A percentile compares a stretch with the other conserved stretches of the same genome.
These are phyloP conservation scores for Thinopyrum obtusiflorum DNA, from an alignment of 202 grass and related monocot species.

Conservation along the genomic window DNA sequence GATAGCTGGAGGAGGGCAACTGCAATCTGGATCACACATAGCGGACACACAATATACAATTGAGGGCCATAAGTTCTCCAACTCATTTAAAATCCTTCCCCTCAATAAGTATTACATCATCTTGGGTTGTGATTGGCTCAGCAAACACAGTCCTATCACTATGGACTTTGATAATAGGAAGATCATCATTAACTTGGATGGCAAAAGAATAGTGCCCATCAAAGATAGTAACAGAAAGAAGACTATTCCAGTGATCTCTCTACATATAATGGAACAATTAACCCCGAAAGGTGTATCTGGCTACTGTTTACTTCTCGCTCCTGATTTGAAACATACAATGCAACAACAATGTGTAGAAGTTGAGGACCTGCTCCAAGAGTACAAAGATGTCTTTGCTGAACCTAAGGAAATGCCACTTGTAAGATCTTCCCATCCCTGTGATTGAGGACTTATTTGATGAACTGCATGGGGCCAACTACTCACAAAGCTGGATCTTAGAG, in stretches of 20 bases:
- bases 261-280: no score
- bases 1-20: neutral
- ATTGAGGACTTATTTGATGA: neutral
- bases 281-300: no score
- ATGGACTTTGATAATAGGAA: no score
- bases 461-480: neutral
- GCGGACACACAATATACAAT: no score
- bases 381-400: neutral
- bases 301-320: no score
- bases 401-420: neutral
- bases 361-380: neutral
- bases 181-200: no score
- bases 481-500: neutral
- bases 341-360: no score
- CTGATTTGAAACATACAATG: no score
- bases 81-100: neutral
- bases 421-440: neutral
- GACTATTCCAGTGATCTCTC: no score
- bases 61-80: neutral
- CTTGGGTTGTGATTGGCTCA: neutral
- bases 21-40: no score
- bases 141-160: neutral
- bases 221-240: no score
- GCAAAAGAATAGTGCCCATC: no score
- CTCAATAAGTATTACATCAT: neutral